Conservation (phyloP, 192 early-diverging fungal genomes). For the Coemansia javaensis region DNA sequence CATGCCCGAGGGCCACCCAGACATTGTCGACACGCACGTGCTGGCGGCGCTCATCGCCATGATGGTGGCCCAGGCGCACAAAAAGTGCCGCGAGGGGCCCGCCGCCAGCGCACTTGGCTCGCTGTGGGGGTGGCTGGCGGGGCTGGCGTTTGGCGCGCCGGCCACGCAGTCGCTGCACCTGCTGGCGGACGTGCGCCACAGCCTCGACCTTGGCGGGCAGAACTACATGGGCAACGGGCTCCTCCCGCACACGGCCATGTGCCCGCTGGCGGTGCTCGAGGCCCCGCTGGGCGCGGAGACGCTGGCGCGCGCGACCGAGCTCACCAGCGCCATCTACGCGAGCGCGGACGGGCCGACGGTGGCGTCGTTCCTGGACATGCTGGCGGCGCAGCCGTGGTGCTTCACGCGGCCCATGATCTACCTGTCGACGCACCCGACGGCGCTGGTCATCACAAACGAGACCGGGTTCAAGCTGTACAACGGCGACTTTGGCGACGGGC, state of each 20-base stretch:
- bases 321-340: conserved; percentile 12
- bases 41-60: conserved; percentile 39
- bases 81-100: conserved; percentile 8
- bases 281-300: conserved; percentile 7
- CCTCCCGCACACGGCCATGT: conserved; percentile 28
- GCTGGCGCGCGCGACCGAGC: conserved; percentile 8
- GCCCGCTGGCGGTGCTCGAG: conserved; percentile 25
- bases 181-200: conserved; percentile 35
- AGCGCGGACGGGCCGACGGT: conserved; percentile 28
- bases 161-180: conserved; percentile 24
- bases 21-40: conserved; percentile 10
- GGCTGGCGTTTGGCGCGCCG: conserved; percentile 6
- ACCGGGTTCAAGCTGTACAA: conserved; percentile 34
- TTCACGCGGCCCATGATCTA: conserved; percentile 43
- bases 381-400: conserved; percentile 16
- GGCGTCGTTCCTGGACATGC: conserved; percentile 37
- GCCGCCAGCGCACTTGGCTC: background rate
- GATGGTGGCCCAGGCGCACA: conserved; percentile 33
- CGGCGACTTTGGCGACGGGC: conserved; percentile 38
- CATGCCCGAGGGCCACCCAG: background rate
- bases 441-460: conserved; percentile 35
- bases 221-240: conserved; percentile 44
- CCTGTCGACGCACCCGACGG: conserved; percentile 16
- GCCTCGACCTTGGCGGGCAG: conserved; percentile 12
- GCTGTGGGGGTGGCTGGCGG: background rate